Base-by-base conservation (phyloP, 1,139 yeast species). In the Waltiozyma sp. region DNA sequence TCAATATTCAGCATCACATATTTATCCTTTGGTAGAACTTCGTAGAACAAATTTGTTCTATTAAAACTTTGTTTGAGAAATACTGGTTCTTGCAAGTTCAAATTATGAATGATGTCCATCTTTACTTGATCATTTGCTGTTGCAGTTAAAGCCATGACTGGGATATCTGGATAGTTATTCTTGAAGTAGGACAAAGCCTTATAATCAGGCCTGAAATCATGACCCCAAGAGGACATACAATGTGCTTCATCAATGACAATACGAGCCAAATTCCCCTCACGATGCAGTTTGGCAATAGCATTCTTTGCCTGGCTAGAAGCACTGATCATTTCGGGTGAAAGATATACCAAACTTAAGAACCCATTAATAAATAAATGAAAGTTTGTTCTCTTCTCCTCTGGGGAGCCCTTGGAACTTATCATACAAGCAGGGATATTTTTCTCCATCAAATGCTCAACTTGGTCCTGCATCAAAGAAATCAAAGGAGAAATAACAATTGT, bases 201-300 rank as follows among this genome's bases (percentile, higher is more conserved):
- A 63, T 93, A 93, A 61, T 91, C 97, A 0, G 97, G 97, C 46
- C 99, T 71, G 60, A 93, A 93, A 63, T 93, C 98, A 62, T 93
- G 98, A 16, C 99, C 99, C 99, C 99, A 93, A 11, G 95, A 84
- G 47, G 96, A 86, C 45, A 93, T 94, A 71, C 99, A 93, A 64
- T 93, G 99, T 0, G 98, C 98, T 59, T 93, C 99, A 64, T 93
- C 99, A 40, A 93, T 88, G 11, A 93, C 96, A 31, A 93, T 75
- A 43, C 97, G 69, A 0, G 96, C 95, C 37, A 93, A 64, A 53
- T 69, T 66, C 6, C 71, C 66, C 36, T 70, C 70, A 3, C 69
- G 65, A 58, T 84, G 70, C 18, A 91, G 64, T 42, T 64, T 69
- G 15, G 70, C 66, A 41, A 93, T 77, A 1, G 81, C 80, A 44